phyloP scores from a whole-genome alignment of 345 rosid species.

The Diplotaxis tenuifolia region DNA sequence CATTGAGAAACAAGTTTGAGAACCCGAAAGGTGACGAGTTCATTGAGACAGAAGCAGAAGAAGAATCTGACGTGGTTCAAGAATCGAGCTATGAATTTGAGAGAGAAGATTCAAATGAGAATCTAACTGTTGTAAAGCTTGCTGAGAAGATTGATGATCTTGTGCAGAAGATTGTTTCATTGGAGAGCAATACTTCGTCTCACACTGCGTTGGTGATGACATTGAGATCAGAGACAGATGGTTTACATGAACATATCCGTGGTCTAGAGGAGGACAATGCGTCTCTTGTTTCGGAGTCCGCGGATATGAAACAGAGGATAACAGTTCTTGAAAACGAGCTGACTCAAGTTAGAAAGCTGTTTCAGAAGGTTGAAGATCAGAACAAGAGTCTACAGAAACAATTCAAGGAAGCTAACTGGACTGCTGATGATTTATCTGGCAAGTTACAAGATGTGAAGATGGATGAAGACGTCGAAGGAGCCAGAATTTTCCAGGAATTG shows the following conservation, averaged over 20 bases:
- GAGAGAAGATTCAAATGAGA: conserved; percentile 34
- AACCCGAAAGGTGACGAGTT: conserved; percentile 26
- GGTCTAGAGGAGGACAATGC: conserved; percentile 65
- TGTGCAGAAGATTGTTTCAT: conserved; percentile 60
- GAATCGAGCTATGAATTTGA: conserved; percentile 36
- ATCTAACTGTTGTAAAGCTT: conserved; percentile 49
- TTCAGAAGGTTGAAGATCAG: conserved; percentile 46
- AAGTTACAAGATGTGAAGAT: conserved; percentile 53
- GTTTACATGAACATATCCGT: conserved; percentile 47
- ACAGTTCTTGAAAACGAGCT: conserved; percentile 62
- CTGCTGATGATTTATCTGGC: conserved; percentile 47
- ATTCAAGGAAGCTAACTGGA: conserved; percentile 49
- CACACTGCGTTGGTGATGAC: conserved; percentile 59
- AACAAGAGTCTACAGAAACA: conserved; percentile 48
- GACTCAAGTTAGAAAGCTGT: conserved; percentile 46
- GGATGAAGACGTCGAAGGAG: conserved; percentile 50
- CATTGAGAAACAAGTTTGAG: conserved; percentile 41
- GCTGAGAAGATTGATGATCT: conserved; percentile 75
- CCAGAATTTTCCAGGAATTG: conserved; percentile 30
- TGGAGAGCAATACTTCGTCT: conserved; percentile 61
- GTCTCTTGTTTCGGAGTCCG: conserved; percentile 42
- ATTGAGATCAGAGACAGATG: conserved; percentile 59
- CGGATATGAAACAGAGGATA: conserved; percentile 44
- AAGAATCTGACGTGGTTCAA: conserved; percentile 6
- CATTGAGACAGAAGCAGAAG: conserved; percentile 5